Conservation (phyloP, 2,329 filamentous ascomycete genomes). For the Ophiostoma triangulosporum region DNA sequence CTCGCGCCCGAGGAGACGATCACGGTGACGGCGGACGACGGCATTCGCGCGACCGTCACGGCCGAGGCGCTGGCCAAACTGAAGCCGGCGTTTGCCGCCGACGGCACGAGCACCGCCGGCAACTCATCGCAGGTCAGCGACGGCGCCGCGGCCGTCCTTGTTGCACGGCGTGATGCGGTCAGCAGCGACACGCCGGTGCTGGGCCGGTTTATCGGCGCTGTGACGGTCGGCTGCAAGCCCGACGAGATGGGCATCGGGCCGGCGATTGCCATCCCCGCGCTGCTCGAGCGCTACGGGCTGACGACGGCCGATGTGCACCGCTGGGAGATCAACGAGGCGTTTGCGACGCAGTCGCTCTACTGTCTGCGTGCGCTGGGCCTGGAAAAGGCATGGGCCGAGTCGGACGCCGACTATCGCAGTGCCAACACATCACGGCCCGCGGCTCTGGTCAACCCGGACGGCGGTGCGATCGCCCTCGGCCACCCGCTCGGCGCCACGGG, state of each 20-base stretch:
- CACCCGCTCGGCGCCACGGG: constrained; percentile 86
- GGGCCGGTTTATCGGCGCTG: constrained; percentile 68
- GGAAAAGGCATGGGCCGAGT: constrained; percentile 43
- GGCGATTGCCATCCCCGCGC: constrained; percentile 69
- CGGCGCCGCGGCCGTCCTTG: constrained; percentile 67
- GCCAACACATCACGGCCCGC: background rate
- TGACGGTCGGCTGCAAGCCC: constrained; percentile 64
- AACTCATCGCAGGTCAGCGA: constrained; percentile 76
- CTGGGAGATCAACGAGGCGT: constrained; percentile 90
- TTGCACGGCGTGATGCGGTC: constrained; percentile 77
- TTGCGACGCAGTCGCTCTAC: constrained; percentile 53
- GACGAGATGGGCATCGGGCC: constrained; percentile 94
- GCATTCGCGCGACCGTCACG: constrained; percentile 56
- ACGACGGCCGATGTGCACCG: constrained; percentile 56
- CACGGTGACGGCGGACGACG: constrained; percentile 67
- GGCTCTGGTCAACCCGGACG: constrained; percentile 75
- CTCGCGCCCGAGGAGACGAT: constrained; percentile 34
- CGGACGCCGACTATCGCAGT: constrained; percentile 1
- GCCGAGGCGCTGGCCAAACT: constrained; percentile 61
- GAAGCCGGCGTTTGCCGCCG: constrained; percentile 70
- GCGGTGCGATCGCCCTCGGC: constrained; percentile 86
- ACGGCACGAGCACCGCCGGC: constrained; percentile 70
- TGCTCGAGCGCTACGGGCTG: constrained; percentile 58
- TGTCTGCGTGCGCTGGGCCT: constrained; percentile 59
- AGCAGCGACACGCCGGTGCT: constrained; percentile 67